These are phyloP conservation scores for Lecanicillium sp. DNA, from an alignment of 2,329 filamentous ascomycete genomes.

Conservation along the genomic window DNA sequence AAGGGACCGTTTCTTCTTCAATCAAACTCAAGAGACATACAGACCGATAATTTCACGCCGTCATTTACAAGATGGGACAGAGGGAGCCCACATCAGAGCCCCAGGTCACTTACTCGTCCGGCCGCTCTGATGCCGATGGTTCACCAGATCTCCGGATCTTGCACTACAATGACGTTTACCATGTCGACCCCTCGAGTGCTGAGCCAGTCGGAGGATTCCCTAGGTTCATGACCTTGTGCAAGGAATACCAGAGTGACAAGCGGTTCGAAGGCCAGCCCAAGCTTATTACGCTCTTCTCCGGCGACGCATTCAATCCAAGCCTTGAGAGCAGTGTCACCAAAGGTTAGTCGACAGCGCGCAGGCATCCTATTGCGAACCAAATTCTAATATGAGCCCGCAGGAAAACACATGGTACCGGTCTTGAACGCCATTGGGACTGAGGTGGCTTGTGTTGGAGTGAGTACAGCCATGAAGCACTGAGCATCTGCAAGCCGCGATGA, in stretches of 20 bases:
- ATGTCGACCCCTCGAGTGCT: slow-evolving; percentile 67
- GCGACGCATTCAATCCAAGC: slow-evolving; percentile 88
- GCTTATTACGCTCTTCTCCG: slow-evolving; percentile 77
- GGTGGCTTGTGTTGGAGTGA: slow-evolving; percentile 74
- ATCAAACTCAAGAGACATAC: too few species aligned
- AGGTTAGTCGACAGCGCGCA: slow-evolving; percentile 45
- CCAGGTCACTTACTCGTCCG: slow-evolving; percentile 15
- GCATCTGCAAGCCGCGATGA: slow-evolving; percentile 10
- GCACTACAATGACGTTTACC: slow-evolving; percentile 94
- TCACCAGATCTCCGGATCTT: slow-evolving; percentile 70
- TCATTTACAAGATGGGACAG: background rate
- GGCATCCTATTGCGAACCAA: background rate
- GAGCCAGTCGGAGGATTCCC: slow-evolving; percentile 79
- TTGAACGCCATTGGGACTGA: slow-evolving; percentile 73
- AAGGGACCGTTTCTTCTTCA: too few species aligned
- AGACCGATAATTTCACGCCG: too few species aligned
- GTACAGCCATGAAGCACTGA: slow-evolving; percentile 27
- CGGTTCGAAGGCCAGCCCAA: slow-evolving; percentile 58
- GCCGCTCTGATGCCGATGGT: slow-evolving; percentile 16
- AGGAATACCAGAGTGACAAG: slow-evolving; percentile 62
- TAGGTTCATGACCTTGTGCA: slow-evolving; percentile 72
- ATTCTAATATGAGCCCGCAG: slow-evolving; percentile 27
- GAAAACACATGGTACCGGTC: slow-evolving; percentile 80
- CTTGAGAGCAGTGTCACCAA: slow-evolving; percentile 86
- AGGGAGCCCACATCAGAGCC: slow-evolving; percentile 12